Percentiles rank a stretch among this genome's conserved stretches.
These are phyloP conservation scores for Cryptococcus hybrid DNA, from an alignment of 1,284 basidiomycete species.

Conservation along the genomic window DNA sequence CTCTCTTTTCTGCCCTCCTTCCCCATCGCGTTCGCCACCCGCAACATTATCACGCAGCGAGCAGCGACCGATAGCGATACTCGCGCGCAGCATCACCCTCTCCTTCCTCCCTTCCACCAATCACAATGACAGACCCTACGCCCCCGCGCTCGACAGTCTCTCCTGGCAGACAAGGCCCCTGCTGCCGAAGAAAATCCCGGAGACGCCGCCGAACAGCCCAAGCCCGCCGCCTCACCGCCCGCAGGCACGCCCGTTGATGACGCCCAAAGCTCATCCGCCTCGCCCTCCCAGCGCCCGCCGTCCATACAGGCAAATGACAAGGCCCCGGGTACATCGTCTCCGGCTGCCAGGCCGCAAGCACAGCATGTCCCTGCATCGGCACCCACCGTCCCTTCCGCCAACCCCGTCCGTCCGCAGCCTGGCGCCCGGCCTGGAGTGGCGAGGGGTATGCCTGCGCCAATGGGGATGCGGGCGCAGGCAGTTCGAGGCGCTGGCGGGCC, in stretches of 20 bases:
- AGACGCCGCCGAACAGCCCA: background rate
- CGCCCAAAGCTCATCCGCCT: slow-evolving; percentile 1
- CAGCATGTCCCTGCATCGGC: slow-evolving; percentile 1
- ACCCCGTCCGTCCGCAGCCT: slow-evolving; percentile 4
- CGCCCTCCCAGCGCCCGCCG: slow-evolving; percentile 9
- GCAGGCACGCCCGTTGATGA: background rate
- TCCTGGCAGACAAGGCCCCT: slow-evolving; percentile 2
- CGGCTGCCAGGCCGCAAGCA: background rate
- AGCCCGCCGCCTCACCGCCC: background rate
- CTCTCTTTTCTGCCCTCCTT: too few species aligned
- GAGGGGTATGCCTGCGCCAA: slow-evolving; percentile 30
- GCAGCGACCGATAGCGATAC: background rate
- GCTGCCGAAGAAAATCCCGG: background rate
- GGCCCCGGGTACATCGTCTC: slow-evolving; percentile 12
- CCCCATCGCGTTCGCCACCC: too few species aligned
- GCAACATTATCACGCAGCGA: background rate
- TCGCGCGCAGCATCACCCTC: background rate
- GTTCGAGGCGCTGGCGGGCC: slow-evolving; percentile 19
- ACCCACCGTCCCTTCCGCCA: background rate
- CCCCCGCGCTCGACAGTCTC: slow-evolving; percentile 16
- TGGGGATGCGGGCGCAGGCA: slow-evolving; percentile 30
- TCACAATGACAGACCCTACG: slow-evolving; percentile 17
- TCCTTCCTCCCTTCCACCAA: slow-evolving; percentile 10
- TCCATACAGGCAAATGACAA: slow-evolving; percentile 2
- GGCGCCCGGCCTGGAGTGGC: slow-evolving; percentile 6